phyloP scores from a whole-genome alignment of 2,329 filamentous ascomycete genomes.

The Apiospora kogelbergensis region DNA sequence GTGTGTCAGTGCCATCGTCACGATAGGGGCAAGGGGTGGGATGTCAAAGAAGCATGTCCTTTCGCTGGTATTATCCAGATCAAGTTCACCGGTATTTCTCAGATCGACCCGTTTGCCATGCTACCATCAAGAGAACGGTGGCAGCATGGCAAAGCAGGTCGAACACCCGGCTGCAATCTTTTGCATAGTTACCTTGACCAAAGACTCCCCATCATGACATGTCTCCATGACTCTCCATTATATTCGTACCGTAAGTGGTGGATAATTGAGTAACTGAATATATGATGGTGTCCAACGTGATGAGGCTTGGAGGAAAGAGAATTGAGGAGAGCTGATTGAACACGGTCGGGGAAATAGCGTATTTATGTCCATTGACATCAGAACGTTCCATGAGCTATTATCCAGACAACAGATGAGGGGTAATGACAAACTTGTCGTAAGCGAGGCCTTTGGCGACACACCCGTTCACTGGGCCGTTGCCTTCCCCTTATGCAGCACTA shows the following conservation, averaged over 20 bases:
- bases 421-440: neutral
- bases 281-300: too few species aligned
- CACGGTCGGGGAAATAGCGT: neutral
- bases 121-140: neutral
- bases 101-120: conserved; percentile 43
- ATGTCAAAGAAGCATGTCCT: conserved; percentile 73
- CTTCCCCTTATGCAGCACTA: neutral
- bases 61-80: conserved; percentile 87
- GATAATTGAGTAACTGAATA: neutral
- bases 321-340: neutral
- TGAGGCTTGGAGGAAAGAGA: neutral
- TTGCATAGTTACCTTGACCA: conserved; percentile 11
- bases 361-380: neutral
- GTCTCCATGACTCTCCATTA: conserved; percentile 2
- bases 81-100: conserved; percentile 84
- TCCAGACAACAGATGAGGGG: neutral
- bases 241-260: neutral
- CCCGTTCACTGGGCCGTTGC: neutral
- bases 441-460: neutral
- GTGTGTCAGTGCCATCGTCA: neutral
- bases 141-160: neutral
- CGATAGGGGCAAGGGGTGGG: conserved; percentile 21
- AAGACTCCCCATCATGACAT: conserved; percentile 1
- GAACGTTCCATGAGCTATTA: neutral
- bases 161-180: conserved; percentile 10